Percentiles rank a stretch among this genome's conserved stretches.
Evolutionary conservation across 164 flowering plant genomes (phyloP).

Genomic region (Cinnamomum micranthum): DNA sequence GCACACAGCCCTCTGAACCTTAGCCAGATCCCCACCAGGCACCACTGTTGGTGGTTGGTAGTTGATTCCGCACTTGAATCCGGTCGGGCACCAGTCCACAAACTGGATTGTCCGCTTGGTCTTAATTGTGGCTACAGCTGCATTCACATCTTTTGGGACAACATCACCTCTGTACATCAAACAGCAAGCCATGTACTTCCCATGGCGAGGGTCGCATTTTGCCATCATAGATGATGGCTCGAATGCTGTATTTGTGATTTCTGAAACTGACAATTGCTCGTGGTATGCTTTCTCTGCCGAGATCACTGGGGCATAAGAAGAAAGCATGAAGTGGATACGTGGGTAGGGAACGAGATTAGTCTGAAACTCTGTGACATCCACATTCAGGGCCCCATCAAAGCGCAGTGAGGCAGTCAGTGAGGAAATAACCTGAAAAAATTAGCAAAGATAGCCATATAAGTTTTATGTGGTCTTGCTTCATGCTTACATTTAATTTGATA

Average conservation of each 20-base stretch:
- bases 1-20: constrained; percentile 57
- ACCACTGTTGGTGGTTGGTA: constrained; percentile 62
- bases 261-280: constrained; percentile 44
- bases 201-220: constrained; percentile 48
- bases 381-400: constrained; percentile 49
- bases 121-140: constrained; percentile 45
- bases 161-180: constrained; percentile 51
- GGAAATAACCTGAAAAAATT: constrained; percentile 34
- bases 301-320: constrained; percentile 50
- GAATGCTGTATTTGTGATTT: constrained; percentile 47
- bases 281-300: constrained; percentile 47
- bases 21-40: constrained; percentile 55
- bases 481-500: too few relatives aligned
- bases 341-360: constrained; percentile 53
- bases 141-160: constrained; percentile 45
- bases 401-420: constrained; percentile 42
- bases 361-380: constrained; percentile 49
- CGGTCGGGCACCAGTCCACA: constrained; percentile 51
- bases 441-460: background rate
- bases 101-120: constrained; percentile 50
- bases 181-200: constrained; percentile 52
- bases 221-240: constrained; percentile 55
- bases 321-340: constrained; percentile 55
- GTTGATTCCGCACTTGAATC: constrained; percentile 55
- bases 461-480: too few relatives aligned